These are phyloP conservation scores for Platanus orientalis DNA, from an alignment of 164 flowering plant species.

Conservation along the genomic window DNA sequence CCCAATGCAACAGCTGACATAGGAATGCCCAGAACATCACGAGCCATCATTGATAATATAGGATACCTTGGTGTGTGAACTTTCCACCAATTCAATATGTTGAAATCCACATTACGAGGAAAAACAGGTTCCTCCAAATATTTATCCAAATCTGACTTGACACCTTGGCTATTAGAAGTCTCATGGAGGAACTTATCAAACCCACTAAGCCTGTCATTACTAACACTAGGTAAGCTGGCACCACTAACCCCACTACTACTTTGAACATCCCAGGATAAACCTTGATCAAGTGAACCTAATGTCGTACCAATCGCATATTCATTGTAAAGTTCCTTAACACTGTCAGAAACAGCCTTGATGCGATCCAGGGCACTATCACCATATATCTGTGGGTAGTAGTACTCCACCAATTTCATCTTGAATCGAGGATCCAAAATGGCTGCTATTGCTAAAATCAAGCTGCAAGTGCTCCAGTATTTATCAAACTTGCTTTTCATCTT, in stretches of 20 bases:
- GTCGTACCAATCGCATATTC: conserved; percentile 41
- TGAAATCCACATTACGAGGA: conserved; percentile 62
- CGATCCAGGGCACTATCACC: conserved; percentile 36
- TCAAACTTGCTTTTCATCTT: conserved; percentile 67
- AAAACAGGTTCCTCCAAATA: conserved; percentile 70
- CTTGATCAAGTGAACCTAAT: conserved; percentile 32
- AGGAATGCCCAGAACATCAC: conserved; percentile 66
- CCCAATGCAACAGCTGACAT: conserved; percentile 46
- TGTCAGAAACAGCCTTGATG: conserved; percentile 48
- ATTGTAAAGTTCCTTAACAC: conserved; percentile 49
- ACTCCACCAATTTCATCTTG: conserved; percentile 75
- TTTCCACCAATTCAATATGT: conserved; percentile 77
- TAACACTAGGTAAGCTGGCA: conserved; percentile 25
- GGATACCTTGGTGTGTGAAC: conserved; percentile 76
- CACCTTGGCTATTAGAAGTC: conserved; percentile 41
- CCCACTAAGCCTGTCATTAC: conserved; percentile 44
- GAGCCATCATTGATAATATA: conserved; percentile 67
- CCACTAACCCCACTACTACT: conserved; percentile 19
- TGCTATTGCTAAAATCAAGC: conserved; percentile 51
- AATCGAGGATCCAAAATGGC: conserved; percentile 69
- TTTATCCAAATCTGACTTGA: conserved; percentile 60
- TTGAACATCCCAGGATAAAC: conserved; percentile 20
- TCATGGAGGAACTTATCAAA: conserved; percentile 66
- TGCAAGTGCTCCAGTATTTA: conserved; percentile 62
- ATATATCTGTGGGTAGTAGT: conserved; percentile 59